These are phyloP conservation scores for Entomortierella beljakovae DNA, from an alignment of 192 early-diverging fungal genomes.

Conservation along the genomic window DNA sequence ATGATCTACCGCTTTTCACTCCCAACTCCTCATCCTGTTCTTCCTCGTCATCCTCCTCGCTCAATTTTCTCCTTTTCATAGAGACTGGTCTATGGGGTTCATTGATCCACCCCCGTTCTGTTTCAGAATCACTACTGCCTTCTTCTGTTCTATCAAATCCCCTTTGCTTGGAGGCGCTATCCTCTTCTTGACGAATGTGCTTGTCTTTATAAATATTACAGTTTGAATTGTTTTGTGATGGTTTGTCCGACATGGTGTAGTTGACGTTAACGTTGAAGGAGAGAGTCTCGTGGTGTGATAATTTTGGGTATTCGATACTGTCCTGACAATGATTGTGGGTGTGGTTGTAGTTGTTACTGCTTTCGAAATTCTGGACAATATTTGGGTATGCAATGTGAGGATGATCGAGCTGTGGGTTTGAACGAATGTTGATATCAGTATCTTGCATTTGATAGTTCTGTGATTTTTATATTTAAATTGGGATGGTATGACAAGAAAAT, in stretches of 20 bases:
- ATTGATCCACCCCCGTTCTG: background rate
- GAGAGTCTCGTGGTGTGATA: too few relatives aligned
- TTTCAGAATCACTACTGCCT: slow-evolving; percentile 10
- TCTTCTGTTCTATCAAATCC: background rate
- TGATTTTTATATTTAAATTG: background rate
- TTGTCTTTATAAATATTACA: too few relatives aligned
- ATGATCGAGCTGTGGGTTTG: slow-evolving; percentile 3
- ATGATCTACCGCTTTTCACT: background rate
- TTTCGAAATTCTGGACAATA: background rate
- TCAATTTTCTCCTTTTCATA: background rate
- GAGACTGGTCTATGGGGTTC: background rate
- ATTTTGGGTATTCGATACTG: background rate
- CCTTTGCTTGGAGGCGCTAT: background rate
- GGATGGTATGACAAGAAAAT: background rate
- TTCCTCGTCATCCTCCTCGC: background rate
- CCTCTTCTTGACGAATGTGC: background rate
- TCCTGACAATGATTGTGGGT: background rate
- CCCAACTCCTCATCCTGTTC: background rate
- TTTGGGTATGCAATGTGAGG: slow-evolving; percentile 35
- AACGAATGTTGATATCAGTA: background rate
- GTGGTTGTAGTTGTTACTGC: background rate
- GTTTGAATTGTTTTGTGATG: background rate
- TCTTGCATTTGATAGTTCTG: background rate
- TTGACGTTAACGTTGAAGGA: too few relatives aligned
- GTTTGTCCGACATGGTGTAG: background rate